Conservation (phyloP, 495 filamentous ascomycete species). For the Wilcoxina mikolae region DNA sequence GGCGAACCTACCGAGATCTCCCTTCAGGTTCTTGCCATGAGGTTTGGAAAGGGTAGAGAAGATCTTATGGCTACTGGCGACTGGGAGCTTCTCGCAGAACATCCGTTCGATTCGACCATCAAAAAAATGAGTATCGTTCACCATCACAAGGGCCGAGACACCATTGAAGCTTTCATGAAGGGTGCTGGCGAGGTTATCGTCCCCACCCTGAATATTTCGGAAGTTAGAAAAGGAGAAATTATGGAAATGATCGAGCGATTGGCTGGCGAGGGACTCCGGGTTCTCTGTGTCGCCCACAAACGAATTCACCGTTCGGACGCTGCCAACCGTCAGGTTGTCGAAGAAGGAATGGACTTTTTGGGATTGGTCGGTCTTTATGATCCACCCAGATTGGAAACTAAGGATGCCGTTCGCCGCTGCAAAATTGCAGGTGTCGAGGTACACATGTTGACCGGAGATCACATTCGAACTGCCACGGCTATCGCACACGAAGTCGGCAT, state of each 20-base stretch:
- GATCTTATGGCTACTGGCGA: slow-evolving; percentile 23
- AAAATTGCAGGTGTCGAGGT: slow-evolving; percentile 43
- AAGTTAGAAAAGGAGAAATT: slow-evolving; percentile 29
- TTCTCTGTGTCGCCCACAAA: slow-evolving; percentile 40
- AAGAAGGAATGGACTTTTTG: slow-evolving; percentile 44
- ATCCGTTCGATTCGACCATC: slow-evolving; percentile 46
- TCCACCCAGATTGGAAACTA: slow-evolving; percentile 54
- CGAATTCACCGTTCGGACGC: slow-evolving; percentile 27
- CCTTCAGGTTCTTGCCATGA: slow-evolving; percentile 38
- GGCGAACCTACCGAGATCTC: slow-evolving; percentile 47
- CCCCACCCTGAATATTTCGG: slow-evolving; percentile 32
- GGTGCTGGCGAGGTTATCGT: slow-evolving; percentile 44
- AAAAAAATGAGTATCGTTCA: slow-evolving; percentile 48
- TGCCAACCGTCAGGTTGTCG: slow-evolving; percentile 36
- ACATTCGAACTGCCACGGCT: slow-evolving; percentile 46
- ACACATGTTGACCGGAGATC: slow-evolving; percentile 54
- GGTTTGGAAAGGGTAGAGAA: slow-evolving; percentile 32
- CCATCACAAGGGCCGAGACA: slow-evolving; percentile 28
- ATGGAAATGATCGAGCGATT: slow-evolving; percentile 37
- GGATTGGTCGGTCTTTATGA: slow-evolving; percentile 62
- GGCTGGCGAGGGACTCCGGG: slow-evolving; percentile 42
- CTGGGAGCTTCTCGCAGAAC: slow-evolving; percentile 37
- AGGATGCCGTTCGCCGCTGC: slow-evolving; percentile 38
- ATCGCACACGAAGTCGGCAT: slow-evolving; percentile 43
- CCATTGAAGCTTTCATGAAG: slow-evolving; percentile 39